A percentile compares a stretch with the other conserved stretches of the same genome.
Conservation (phyloP, 1,139 yeast genomes). For the Hyphopichia wangnamkhiaoensis region DNA sequence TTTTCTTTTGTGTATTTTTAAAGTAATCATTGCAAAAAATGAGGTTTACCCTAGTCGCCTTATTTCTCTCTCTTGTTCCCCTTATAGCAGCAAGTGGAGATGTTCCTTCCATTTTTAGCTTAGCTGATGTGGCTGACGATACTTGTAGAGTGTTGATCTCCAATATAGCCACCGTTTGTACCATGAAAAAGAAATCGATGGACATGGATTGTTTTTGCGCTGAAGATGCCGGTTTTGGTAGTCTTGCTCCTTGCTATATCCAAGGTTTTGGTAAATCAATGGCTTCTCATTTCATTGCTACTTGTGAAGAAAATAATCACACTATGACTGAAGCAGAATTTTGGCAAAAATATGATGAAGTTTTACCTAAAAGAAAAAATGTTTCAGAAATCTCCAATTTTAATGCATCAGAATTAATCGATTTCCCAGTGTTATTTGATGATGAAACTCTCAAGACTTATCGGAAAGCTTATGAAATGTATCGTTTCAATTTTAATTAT, state of each 20-base stretch:
- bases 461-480: constrained; percentile 24
- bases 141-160: neutral
- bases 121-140: neutral
- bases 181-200: neutral
- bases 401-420: constrained; percentile 15
- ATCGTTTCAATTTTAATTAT: constrained; percentile 33
- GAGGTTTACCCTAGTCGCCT: too few relatives aligned
- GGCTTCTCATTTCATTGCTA: constrained; percentile 10
- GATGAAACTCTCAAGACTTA: constrained; percentile 7
- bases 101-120: neutral
- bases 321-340: constrained; percentile 10
- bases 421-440: constrained; percentile 12
- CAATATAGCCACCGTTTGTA: constrained; percentile 1
- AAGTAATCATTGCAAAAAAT: too few relatives aligned
- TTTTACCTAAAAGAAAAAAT: constrained; percentile 8
- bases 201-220: constrained; percentile 16
- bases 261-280: constrained; percentile 14
- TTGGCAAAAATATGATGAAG: constrained; percentile 11
- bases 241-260: constrained; percentile 17
- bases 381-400: constrained; percentile 11
- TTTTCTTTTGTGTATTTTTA: neutral
- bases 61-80: too few relatives aligned
- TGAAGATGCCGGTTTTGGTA: constrained; percentile 17
- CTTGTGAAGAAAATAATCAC: constrained; percentile 11
- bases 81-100: neutral